Evolutionary conservation across 1,139 yeast genomes (phyloP), one percentile per base, ranked within the genome.

Genomic region (Keqinozyma sinolaborantium): DNA sequence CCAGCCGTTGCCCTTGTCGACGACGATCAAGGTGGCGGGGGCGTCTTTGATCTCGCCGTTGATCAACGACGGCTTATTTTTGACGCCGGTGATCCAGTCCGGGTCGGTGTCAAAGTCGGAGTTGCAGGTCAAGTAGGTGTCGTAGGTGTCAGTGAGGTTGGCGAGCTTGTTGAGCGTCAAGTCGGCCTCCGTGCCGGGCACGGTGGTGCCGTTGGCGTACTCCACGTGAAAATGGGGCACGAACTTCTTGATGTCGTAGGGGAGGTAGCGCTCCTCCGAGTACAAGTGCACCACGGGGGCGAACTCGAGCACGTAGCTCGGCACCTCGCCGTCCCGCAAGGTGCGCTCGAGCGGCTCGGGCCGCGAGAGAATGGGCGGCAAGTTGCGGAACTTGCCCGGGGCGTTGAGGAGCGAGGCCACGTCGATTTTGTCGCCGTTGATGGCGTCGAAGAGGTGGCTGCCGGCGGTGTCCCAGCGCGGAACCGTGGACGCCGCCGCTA

Each of bases 1-100:
- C 77, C 94, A 82, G 3, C 95, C 96, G 44, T 86, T 83, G 0
- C 95, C 97, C 51, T 88, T 88, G 52, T 90, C 97, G 0, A 85
- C 92, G 1, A 86, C 90, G 19, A 90, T 72, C 29, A 90, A 59
- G 0, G 82, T 71, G 0, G 95, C 90, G 0, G 97, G 95, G 0
- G 95, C 96, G 42, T 80, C 64, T 31, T 64, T 61, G 19, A 85
- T 79, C 33, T 70, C 73, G 0, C 97, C 97, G 25, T 79, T 77
- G 31, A 78, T 74, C 30, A 82, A 63, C 34, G 77, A 79, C 2
- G 97, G 97, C 32, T 70, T 60, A 48, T 83, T 83, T 26, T 64
- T 57, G 21, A 52, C 48, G 0, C 97, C 97, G 0, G 95, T 81
- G 34, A 90, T 68, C 96, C 96, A 90, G 14, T 77, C 81, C 0